These are phyloP conservation scores for Suillus cothurnatus DNA, from an alignment of 768 basidiomycete species.

Conservation along the genomic window DNA sequence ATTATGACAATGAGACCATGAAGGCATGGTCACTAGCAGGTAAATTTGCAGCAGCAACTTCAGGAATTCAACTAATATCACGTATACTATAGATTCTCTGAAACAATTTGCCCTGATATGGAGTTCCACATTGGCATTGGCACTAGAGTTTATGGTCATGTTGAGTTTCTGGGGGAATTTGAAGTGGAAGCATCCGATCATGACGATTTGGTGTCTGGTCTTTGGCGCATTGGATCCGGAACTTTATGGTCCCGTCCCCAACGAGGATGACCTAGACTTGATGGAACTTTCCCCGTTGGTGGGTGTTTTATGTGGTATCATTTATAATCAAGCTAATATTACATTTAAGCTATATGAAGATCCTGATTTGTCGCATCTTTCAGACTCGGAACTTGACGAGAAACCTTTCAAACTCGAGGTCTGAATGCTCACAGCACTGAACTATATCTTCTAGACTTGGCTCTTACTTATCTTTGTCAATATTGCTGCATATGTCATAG, in stretches of 20 bases:
- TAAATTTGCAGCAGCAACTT: neutral
- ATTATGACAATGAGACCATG: accelerated
- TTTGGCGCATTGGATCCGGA: no score
- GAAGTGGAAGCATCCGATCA: neutral
- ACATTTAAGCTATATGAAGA: neutral
- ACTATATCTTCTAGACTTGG: no score
- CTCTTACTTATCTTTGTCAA: no score
- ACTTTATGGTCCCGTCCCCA: no score
- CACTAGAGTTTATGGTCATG: neutral
- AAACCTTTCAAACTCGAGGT: no score
- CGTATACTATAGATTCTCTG: neutral
- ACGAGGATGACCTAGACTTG: neutral
- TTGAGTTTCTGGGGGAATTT: neutral
- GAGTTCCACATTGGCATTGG: neutral
- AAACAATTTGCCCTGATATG: no score
- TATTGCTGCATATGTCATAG: no score
- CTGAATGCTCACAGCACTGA: no score
- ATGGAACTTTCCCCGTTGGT: neutral
- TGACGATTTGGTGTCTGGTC: no score
- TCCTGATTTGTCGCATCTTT: neutral
- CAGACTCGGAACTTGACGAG: no score
- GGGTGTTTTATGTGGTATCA: neutral
- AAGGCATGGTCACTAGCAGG: neutral
- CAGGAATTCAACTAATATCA: no score
- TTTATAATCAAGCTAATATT: neutral